These are phyloP conservation scores for Teunomyces panamensis DNA, from an alignment of 805 yeast species.

Conservation along the genomic window DNA sequence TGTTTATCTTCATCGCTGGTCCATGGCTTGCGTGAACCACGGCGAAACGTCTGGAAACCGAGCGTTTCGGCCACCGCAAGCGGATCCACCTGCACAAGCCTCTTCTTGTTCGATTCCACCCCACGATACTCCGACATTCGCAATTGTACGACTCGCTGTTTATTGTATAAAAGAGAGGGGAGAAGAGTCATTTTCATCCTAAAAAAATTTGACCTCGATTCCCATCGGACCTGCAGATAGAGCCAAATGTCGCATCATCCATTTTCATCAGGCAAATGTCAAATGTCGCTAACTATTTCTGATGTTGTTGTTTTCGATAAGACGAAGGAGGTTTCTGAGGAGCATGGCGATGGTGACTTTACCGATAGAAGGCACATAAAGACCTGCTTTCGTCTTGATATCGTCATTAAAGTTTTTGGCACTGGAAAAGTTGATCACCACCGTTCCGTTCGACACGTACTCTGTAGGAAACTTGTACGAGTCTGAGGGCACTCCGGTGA, in stretches of 20 bases:
- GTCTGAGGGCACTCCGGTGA: constrained; percentile 92
- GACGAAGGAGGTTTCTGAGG: constrained; percentile 79
- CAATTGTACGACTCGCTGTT: neutral
- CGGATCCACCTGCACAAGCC: constrained; percentile 42
- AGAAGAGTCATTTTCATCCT: too few relatives aligned
- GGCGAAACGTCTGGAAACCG: constrained; percentile 71
- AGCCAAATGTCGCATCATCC: too few relatives aligned
- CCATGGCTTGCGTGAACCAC: constrained; percentile 69
- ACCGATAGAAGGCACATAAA: constrained; percentile 94
- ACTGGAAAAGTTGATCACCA: constrained; percentile 85
- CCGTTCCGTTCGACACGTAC: constrained; percentile 80
- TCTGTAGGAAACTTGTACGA: constrained; percentile 83
- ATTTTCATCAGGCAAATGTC: too few relatives aligned
- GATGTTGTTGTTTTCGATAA: constrained; percentile 61
- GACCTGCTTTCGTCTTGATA: constrained; percentile 80
- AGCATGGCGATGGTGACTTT: constrained; percentile 96
- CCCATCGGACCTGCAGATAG: constrained; percentile 2
- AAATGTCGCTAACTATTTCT: constrained; percentile 9
- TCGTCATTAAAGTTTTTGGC: constrained; percentile 82
- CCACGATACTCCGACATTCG: neutral
- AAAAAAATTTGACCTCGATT: neutral
- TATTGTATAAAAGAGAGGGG: neutral
- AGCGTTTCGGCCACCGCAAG: constrained; percentile 63
- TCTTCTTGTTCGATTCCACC: constrained; percentile 4
- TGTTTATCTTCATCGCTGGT: constrained; percentile 65